A percentile compares a stretch with the other conserved stretches of the same genome.
phyloP scores from a whole-genome alignment of 2,329 filamentous ascomycete genomes.

The Trichoderma citrinoviride region DNA sequence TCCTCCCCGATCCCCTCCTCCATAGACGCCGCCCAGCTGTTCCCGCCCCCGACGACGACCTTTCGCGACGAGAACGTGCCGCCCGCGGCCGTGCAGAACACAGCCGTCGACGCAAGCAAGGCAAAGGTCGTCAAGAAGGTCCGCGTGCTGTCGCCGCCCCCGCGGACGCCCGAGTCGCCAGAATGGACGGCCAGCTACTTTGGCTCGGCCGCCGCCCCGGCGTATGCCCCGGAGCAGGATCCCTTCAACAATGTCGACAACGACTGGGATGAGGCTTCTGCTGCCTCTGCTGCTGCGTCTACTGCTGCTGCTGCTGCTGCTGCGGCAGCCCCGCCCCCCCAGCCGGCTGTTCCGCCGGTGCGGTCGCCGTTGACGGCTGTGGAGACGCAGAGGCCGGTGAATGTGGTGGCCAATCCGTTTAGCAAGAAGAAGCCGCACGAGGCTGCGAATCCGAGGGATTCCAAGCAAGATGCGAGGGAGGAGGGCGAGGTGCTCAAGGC shows the following conservation, averaged over 20 bases:
- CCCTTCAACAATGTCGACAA: constrained; percentile 36
- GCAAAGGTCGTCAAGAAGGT: constrained; percentile 64
- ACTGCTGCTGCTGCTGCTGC: constrained; percentile 13
- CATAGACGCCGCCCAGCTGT: constrained; percentile 24
- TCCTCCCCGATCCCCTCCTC: constrained; percentile 21
- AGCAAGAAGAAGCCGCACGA: constrained; percentile 55
- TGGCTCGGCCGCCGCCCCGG: neutral
- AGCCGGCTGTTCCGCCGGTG: constrained; percentile 17
- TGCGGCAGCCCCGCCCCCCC: constrained; percentile 29
- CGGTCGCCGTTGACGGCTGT: neutral
- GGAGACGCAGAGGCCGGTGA: constrained; percentile 23
- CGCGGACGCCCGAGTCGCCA: constrained; percentile 55
- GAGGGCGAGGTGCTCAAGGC: constrained; percentile 36
- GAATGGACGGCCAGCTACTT: constrained; percentile 32
- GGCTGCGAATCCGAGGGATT: constrained; percentile 35
- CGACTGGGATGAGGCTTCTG: constrained; percentile 30
- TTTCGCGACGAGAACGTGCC: constrained; percentile 18
- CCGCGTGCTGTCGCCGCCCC: constrained; percentile 63
- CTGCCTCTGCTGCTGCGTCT: constrained; percentile 19
- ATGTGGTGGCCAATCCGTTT: constrained; percentile 45
- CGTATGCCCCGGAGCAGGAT: constrained; percentile 27
- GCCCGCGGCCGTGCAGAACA: neutral
- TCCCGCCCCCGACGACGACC: constrained; percentile 13
- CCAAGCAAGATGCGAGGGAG: constrained; percentile 33
- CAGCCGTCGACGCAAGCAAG: constrained; percentile 30